Conservation (phyloP, 768 basidiomycete species). For the Boletus rufocinnamomeus region DNA sequence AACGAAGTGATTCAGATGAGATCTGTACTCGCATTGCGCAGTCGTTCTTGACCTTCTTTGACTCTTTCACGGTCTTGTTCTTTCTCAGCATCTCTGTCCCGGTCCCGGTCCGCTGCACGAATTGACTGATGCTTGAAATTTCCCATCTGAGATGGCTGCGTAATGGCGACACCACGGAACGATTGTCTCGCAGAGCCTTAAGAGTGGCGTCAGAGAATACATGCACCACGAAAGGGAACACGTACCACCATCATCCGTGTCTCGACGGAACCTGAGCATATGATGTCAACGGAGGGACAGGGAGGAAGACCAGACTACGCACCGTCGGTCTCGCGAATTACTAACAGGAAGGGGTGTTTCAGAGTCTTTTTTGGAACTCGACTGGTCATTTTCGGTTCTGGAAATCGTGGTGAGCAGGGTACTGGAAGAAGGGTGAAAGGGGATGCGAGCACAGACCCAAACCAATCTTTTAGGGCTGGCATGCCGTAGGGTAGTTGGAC, state of each 20-base stretch:
- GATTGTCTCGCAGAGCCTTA: slow-evolving; percentile 61
- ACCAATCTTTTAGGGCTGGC: slow-evolving; percentile 86
- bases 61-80: slow-evolving; percentile 62
- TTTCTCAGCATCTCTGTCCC: slow-evolving; percentile 47
- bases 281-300: slow-evolving; percentile 9
- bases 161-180: slow-evolving; percentile 61
- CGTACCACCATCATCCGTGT: slow-evolving; percentile 73
- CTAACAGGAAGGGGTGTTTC: slow-evolving; percentile 54
- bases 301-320: slow-evolving; percentile 16
- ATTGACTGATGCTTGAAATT: slow-evolving; percentile 89
- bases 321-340: slow-evolving; percentile 71
- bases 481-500: slow-evolving; percentile 71
- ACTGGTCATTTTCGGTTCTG: slow-evolving; percentile 50
- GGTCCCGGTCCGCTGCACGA: slow-evolving; percentile 62
- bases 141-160: slow-evolving; percentile 90
- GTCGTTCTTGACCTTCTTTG: slow-evolving; percentile 75
- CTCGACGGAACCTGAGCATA: slow-evolving; percentile 65
- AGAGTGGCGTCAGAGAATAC: slow-evolving; percentile 20
- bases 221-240: slow-evolving; percentile 9
- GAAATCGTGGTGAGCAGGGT: slow-evolving; percentile 23
- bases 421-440: slow-evolving; percentile 13
- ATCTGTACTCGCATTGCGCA: slow-evolving; percentile 59
- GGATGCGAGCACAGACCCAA: slow-evolving; percentile 59
- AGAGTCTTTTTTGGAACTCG: slow-evolving; percentile 56
- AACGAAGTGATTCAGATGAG: background rate